Conservation (phyloP, 2,329 filamentous ascomycete species). For the Aureobasidium namibiae region DNA sequence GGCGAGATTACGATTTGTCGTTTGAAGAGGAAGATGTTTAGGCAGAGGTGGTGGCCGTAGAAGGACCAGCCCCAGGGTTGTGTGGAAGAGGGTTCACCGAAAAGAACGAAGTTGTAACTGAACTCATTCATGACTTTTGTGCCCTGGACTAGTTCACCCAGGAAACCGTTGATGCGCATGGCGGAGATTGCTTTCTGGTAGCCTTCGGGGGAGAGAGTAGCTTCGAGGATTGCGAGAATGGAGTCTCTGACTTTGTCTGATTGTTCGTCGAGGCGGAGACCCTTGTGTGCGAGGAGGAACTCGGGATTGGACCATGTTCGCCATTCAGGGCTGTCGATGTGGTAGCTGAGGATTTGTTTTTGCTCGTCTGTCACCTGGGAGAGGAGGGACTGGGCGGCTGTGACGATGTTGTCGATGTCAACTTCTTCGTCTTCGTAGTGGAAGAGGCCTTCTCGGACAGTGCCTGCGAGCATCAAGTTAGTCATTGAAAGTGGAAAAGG, state of each 20-base stretch:
- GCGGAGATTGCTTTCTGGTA: constrained; percentile 61
- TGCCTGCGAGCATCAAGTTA: constrained; percentile 16
- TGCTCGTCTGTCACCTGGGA: constrained; percentile 42
- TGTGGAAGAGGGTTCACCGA: constrained; percentile 51
- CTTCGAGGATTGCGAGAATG: constrained; percentile 48
- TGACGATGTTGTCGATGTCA: constrained; percentile 49
- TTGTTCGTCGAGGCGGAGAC: constrained; percentile 61
- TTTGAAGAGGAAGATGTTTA: constrained; percentile 60
- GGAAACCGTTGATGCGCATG: constrained; percentile 68
- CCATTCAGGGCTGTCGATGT: constrained; percentile 65
- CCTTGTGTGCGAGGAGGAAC: constrained; percentile 60
- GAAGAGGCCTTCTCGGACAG: constrained; percentile 19
- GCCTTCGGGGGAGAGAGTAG: constrained; percentile 59
- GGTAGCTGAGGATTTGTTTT: constrained; percentile 43
- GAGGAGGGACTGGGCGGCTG: constrained; percentile 41
- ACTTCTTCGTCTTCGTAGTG: constrained; percentile 54
- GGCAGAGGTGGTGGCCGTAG: constrained; percentile 72
- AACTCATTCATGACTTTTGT: constrained; percentile 61
- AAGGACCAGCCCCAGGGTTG: constrained; percentile 64
- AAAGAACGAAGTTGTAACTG: constrained; percentile 69
- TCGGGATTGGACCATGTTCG: constrained; percentile 66
- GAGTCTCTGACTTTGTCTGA: constrained; percentile 35
- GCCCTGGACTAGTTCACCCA: constrained; percentile 58
- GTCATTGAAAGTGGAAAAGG: background rate
- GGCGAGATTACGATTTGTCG: constrained; percentile 61